Evolutionary conservation across 2,329 filamentous ascomycete genomes (phyloP).

Genomic region (Trichoderma simmonsii): DNA sequence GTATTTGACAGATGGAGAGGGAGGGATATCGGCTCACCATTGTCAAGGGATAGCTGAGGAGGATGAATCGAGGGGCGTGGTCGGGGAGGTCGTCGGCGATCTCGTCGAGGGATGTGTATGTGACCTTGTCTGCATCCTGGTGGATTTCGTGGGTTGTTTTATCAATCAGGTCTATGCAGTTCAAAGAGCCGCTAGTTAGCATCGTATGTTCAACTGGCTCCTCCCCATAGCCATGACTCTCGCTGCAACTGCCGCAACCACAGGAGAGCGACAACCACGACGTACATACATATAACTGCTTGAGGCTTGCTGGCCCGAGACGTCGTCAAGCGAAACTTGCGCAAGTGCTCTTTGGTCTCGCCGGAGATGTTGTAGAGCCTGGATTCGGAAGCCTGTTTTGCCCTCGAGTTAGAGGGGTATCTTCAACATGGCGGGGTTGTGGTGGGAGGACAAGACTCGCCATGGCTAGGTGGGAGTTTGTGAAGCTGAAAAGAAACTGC

Average conservation of each 20-base stretch:
- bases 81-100: constrained; percentile 88
- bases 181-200: neutral
- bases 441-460: neutral
- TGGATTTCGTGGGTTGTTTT: constrained; percentile 86
- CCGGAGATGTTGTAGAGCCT: constrained; percentile 89
- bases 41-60: constrained; percentile 87
- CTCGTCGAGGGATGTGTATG: constrained; percentile 78
- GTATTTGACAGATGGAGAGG: neutral
- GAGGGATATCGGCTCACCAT: constrained; percentile 55
- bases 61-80: constrained; percentile 82
- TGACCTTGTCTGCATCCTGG: constrained; percentile 69
- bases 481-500: neutral
- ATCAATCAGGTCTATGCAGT: constrained; percentile 74
- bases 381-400: constrained; percentile 64
- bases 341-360: constrained; percentile 83
- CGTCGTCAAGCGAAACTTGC: constrained; percentile 90
- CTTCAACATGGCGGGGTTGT: neutral
- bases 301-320: constrained; percentile 83
- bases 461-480: neutral
- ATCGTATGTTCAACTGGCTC: neutral
- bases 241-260: neutral
- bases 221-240: neutral
- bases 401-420: neutral
- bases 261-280: constrained; percentile 23
- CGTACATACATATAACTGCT: constrained; percentile 85